phyloP scores from a whole-genome alignment of 352 stramenopile species.

The Bremia lactucae region DNA sequence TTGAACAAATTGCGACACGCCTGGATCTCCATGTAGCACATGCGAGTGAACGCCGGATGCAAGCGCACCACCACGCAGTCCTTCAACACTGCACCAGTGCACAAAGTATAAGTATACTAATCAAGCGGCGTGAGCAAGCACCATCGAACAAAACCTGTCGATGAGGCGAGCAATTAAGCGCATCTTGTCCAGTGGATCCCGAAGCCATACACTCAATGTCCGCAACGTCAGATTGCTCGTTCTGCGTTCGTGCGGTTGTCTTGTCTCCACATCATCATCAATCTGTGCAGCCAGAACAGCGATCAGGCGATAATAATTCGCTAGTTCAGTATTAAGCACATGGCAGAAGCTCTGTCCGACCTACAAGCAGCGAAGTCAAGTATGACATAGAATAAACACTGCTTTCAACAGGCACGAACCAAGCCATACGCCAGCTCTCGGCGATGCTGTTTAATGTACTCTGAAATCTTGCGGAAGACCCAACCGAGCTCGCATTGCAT shows the following conservation, averaged over 20 bases:
- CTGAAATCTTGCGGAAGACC: slow-evolving; percentile 81
- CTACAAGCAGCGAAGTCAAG: slow-evolving; percentile 15
- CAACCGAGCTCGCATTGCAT: slow-evolving; percentile 84
- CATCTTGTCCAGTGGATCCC: slow-evolving; percentile 82
- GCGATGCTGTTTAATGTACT: slow-evolving; percentile 67
- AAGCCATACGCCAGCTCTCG: slow-evolving; percentile 68
- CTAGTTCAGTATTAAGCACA: slow-evolving; percentile 85
- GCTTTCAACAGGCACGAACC: slow-evolving; percentile 21
- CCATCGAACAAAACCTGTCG: slow-evolving; percentile 38
- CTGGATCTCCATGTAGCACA: slow-evolving; percentile 85
- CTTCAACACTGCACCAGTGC: slow-evolving; percentile 44
- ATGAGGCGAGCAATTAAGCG: slow-evolving; percentile 85
- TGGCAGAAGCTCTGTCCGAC: slow-evolving; percentile 86
- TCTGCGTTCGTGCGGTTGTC: slow-evolving; percentile 25
- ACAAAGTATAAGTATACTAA: background rate
- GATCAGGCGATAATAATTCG: slow-evolving; percentile 89
- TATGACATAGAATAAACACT: background rate
- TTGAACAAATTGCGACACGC: slow-evolving; percentile 58
- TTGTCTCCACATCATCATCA: slow-evolving; percentile 63
- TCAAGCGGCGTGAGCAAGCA: no score
- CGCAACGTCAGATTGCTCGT: slow-evolving; percentile 74
- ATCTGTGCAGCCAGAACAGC: slow-evolving; percentile 87
- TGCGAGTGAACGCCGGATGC: slow-evolving; percentile 86
- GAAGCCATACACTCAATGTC: slow-evolving; percentile 85
- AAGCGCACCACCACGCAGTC: slow-evolving; percentile 78